These are phyloP conservation scores for Hanseniaspora opuntiae DNA, from an alignment of 805 yeast genomes.

Conservation along the genomic window DNA sequence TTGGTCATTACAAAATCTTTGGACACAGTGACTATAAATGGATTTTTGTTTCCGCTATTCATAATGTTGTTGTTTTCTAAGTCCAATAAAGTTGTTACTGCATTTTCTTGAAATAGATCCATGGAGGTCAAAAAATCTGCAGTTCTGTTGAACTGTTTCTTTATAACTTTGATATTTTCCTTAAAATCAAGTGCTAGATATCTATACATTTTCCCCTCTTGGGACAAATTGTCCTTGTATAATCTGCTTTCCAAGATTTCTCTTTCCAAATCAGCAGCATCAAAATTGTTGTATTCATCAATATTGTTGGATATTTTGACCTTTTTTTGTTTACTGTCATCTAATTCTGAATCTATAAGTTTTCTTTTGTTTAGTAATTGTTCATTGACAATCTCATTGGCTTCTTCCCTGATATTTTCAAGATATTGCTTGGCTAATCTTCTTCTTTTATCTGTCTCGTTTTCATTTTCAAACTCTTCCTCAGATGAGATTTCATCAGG, in stretches of 20 bases:
- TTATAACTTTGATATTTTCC: constrained; percentile 37
- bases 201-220: constrained; percentile 69
- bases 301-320: background rate
- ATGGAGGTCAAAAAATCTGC: constrained; percentile 13
- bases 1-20: constrained; percentile 71
- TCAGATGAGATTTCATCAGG: constrained; percentile 43
- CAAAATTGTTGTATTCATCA: constrained; percentile 43
- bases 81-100: constrained; percentile 6
- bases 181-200: constrained; percentile 41
- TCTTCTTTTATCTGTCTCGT: constrained; percentile 86
- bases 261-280: constrained; percentile 80
- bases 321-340: background rate
- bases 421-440: constrained; percentile 86
- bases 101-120: constrained; percentile 11
- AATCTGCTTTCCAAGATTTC: constrained; percentile 73
- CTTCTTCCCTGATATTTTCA: constrained; percentile 57
- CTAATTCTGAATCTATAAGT: constrained; percentile 12
- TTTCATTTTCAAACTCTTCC: constrained; percentile 61
- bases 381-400: constrained; percentile 28
- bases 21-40: constrained; percentile 58
- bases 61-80: constrained; percentile 4
- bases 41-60: constrained; percentile 37
- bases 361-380: constrained; percentile 13
- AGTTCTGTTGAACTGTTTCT: constrained; percentile 28
- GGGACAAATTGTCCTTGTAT: constrained; percentile 79